Evolutionary conservation across 164 flowering plant species (phyloP).

Genomic region (Chloranthus sessilifolius): DNA sequence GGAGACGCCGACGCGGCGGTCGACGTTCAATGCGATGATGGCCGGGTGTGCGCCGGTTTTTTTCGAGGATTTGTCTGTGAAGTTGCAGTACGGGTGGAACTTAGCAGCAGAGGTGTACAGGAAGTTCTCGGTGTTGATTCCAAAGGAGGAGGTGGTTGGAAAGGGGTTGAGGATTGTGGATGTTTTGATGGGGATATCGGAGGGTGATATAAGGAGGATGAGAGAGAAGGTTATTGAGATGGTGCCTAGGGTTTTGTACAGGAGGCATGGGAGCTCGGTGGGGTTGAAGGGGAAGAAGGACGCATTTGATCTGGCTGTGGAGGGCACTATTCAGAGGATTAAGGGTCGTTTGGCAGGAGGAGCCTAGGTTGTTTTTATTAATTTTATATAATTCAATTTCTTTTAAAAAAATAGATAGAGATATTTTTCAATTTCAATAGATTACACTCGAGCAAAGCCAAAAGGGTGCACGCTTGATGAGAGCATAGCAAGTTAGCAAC

Average conservation of each 20-base stretch:
- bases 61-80: slow-evolving; percentile 84
- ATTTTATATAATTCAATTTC: too few species aligned
- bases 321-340: slow-evolving; percentile 56
- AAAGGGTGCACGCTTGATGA: too few species aligned
- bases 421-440: too few species aligned
- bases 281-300: slow-evolving; percentile 55
- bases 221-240: slow-evolving; percentile 71
- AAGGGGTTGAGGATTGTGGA: slow-evolving; percentile 66
- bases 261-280: slow-evolving; percentile 72
- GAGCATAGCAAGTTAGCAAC: too few species aligned
- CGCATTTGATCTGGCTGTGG: slow-evolving; percentile 88
- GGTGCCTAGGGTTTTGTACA: slow-evolving; percentile 67
- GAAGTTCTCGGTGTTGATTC: slow-evolving; percentile 75
- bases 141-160: slow-evolving; percentile 87
- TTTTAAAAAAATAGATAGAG: too few species aligned
- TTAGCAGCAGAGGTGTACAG: slow-evolving; percentile 48
- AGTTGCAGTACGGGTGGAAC: slow-evolving; percentile 80
- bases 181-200: slow-evolving; percentile 55
- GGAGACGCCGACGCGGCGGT: slow-evolving; percentile 82
- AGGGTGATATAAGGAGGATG: slow-evolving; percentile 56
- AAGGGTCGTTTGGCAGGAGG: slow-evolving; percentile 14
- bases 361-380: too few species aligned
- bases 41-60: slow-evolving; percentile 98
- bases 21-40: slow-evolving; percentile 74
- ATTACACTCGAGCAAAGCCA: too few species aligned